Percentiles rank a stretch among this genome's conserved stretches.
These are phyloP conservation scores for Saturnispora mendoncae DNA, from an alignment of 805 yeast species.

Conservation along the genomic window DNA sequence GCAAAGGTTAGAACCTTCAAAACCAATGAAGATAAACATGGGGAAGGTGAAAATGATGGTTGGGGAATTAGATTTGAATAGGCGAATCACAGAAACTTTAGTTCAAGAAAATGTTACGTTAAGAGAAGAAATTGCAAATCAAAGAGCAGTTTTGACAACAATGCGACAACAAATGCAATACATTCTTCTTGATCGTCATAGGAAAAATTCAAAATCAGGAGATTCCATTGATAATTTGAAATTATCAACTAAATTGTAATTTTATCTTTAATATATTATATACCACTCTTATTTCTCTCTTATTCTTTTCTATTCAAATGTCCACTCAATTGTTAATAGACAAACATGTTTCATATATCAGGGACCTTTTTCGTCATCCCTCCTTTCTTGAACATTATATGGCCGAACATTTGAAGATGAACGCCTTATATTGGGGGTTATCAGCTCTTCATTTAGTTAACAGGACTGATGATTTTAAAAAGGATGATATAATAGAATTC, in stretches of 20 bases:
- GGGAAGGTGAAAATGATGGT: constrained; percentile 25
- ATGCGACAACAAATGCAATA: constrained; percentile 45
- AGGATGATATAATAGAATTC: constrained; percentile 55
- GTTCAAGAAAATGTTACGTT: constrained; percentile 25
- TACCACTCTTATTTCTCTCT: neutral
- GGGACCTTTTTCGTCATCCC: constrained; percentile 43
- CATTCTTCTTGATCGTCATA: constrained; percentile 35
- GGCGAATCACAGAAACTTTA: constrained; percentile 19
- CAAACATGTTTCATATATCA: constrained; percentile 49
- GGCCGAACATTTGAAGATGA: constrained; percentile 80
- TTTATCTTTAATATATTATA: neutral
- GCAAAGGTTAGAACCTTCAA: constrained; percentile 14
- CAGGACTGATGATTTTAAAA: constrained; percentile 48
- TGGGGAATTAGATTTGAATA: constrained; percentile 21
- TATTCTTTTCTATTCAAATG: constrained; percentile 1
- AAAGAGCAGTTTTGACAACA: constrained; percentile 36
- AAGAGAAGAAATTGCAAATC: constrained; percentile 40
- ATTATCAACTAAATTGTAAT: constrained; percentile 9
- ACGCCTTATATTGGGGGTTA: constrained; percentile 94
- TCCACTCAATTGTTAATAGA: constrained; percentile 11
- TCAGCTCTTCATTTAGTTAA: constrained; percentile 61
- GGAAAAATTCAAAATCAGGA: constrained; percentile 13
- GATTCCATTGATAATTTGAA: constrained; percentile 2
- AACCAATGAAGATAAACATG: constrained; percentile 34
- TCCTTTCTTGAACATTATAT: constrained; percentile 75